These are phyloP conservation scores for Citrullus mucosospermus DNA, from an alignment of 306 rosid genomes.

Conservation along the genomic window DNA sequence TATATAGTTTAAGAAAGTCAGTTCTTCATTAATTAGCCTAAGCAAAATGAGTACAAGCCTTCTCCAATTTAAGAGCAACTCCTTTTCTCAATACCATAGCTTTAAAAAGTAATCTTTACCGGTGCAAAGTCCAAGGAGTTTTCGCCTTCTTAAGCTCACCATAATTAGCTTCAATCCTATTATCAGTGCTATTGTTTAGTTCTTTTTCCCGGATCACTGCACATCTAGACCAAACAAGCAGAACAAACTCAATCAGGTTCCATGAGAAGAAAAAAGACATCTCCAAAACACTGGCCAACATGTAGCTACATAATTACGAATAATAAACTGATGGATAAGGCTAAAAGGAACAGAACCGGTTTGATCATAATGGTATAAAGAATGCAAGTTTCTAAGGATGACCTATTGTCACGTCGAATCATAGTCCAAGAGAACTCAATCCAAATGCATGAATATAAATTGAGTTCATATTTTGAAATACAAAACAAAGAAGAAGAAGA, in stretches of 20 bases:
- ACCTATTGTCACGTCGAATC: not conserved
- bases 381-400: not conserved
- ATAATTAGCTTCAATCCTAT: constrained; percentile 13
- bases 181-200: not conserved
- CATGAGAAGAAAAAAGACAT: not conserved
- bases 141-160: constrained; percentile 98
- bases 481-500: not conserved
- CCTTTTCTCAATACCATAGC: not conserved
- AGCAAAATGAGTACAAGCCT: not conserved
- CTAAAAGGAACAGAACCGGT: not conserved
- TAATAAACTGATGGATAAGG: not conserved
- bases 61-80: not conserved
- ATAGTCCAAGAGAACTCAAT: not conserved
- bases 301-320: not conserved
- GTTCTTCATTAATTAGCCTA: not conserved
- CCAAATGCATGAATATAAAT: not conserved
- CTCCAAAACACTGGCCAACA: not conserved
- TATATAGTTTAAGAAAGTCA: not conserved
- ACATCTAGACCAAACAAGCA: not conserved
- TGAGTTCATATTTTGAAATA: not conserved
- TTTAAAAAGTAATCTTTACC: constrained; percentile 35
- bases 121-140: constrained; percentile 78
- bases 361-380: not conserved
- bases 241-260: not conserved
- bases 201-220: not conserved